Evolutionary conservation across 371 early-diverging fungal genomes (phyloP).

Genomic region (Batrachochytrium dendrobatidis): DNA sequence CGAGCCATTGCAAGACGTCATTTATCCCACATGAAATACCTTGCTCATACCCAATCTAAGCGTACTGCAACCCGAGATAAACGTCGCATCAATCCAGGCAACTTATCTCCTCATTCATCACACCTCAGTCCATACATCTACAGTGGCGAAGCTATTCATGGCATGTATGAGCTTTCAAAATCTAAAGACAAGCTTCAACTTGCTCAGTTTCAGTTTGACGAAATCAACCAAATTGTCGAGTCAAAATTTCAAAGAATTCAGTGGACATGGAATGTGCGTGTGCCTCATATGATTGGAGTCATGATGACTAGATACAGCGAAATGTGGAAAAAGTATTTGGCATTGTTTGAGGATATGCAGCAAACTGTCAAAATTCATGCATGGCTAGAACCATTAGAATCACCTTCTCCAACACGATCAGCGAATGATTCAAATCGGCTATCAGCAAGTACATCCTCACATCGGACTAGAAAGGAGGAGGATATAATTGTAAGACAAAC

Average conservation of each 20-base stretch:
- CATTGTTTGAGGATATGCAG: not conserved
- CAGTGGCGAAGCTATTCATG: too few relatives aligned
- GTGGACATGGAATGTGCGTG: not conserved
- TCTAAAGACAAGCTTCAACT: not conserved
- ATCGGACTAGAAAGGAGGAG: too few relatives aligned
- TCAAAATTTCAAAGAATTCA: not conserved
- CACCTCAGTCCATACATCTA: too few relatives aligned
- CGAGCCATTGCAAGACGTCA: not conserved
- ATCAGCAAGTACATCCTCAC: too few relatives aligned
- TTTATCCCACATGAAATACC: not conserved
- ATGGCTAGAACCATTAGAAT: too few relatives aligned
- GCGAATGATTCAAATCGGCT: too few relatives aligned
- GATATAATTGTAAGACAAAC: too few relatives aligned
- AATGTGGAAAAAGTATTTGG: not conserved
- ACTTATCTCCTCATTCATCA: too few relatives aligned
- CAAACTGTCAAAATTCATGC: not conserved
- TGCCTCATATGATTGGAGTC: not conserved
- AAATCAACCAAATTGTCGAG: not conserved
- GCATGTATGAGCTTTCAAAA: not conserved
- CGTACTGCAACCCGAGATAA: too few relatives aligned
- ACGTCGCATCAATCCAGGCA: too few relatives aligned
- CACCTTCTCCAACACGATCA: too few relatives aligned
- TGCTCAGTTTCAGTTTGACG: not conserved
- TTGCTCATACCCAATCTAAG: too few relatives aligned
- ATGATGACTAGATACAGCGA: not conserved